phyloP scores from a whole-genome alignment of 176 grass and related monocot species.

The Aegilops sharonensis region DNA sequence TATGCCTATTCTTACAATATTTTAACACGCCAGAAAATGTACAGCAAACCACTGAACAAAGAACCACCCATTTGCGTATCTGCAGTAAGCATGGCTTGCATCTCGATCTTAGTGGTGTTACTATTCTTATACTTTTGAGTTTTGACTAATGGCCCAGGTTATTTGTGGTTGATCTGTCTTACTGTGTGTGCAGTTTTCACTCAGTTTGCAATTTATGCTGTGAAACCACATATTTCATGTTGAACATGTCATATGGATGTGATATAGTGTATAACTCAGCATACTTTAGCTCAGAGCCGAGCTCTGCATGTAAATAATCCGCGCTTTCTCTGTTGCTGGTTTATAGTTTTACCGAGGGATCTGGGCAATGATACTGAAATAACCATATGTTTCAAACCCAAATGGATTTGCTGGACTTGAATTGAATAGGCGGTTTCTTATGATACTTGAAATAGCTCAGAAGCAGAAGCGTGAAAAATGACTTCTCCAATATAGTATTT shows the following conservation, averaged over 20 bases:
- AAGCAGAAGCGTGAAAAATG: neutral
- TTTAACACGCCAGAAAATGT: neutral
- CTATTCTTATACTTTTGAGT: constrained; percentile 11
- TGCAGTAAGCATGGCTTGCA: neutral
- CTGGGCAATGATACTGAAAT: neutral
- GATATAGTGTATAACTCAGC: constrained; percentile 1
- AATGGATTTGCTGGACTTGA: neutral
- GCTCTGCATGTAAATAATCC: neutral
- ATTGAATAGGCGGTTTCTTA: neutral
- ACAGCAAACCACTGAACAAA: neutral
- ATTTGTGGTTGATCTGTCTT: neutral
- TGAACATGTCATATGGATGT: neutral
- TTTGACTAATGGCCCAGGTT: neutral
- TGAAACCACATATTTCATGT: neutral
- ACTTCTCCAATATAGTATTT: neutral
- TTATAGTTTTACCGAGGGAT: neutral
- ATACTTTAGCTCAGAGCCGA: neutral
- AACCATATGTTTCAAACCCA: neutral
- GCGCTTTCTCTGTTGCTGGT: neutral
- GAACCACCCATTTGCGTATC: neutral
- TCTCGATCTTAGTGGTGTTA: constrained; percentile 11
- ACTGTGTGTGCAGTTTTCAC: neutral
- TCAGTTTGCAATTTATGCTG: neutral
- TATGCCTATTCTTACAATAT: neutral
- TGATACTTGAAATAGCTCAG: neutral